Base-by-base conservation (phyloP, 768 basidiomycete species). In the Collybia sp. region DNA sequence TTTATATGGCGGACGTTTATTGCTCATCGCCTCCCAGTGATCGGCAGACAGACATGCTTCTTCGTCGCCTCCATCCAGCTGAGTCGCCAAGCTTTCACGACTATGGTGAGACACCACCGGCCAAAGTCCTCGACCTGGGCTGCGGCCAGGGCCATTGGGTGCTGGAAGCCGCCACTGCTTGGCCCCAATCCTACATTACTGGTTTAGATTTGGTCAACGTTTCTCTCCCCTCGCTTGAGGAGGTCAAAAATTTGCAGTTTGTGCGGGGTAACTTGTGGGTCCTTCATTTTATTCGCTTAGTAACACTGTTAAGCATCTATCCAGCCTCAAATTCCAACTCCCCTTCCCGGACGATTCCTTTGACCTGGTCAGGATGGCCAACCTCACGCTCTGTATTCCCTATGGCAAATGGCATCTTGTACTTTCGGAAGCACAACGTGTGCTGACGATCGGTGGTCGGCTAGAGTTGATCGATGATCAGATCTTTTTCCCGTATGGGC, bases 391-490 rank as follows among this genome's bases (percentile, higher is more conserved):
- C 12, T 77, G 75, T 54, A 70, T 92, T 40, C 85, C 86, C 0
- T 60, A 71, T 37, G 65, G 73, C 5, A 63, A 70, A 33, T 91
- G 88, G 88, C 64, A 72, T 30, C 63, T 64, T 13, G 65, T 91
- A 10, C 47, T 91, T 15, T 51, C 57, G 0, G 84, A 92, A 71
- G 76, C 74, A 4, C 61, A 71, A 12, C 82, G 89, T 18, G 73
- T 91, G 9, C 68, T 91, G 12, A 66, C 64, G 11, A 68, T 68
- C 5, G 77, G 72, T 12, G 88, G 89, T 3, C 73, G 77, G 8
- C 64, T 91, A 2, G 89, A 92, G 59, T 54, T 89, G 40, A 79
- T 91, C 42, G 85, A 88, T 60, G 88, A 91, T 60, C 66, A 83
- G 53, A 64, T 85, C 30, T 60, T 76, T 51, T 88, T 87, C 54